Conservation (phyloP, 2,329 filamentous ascomycete genomes). For the Cladosporium sp. region DNA sequence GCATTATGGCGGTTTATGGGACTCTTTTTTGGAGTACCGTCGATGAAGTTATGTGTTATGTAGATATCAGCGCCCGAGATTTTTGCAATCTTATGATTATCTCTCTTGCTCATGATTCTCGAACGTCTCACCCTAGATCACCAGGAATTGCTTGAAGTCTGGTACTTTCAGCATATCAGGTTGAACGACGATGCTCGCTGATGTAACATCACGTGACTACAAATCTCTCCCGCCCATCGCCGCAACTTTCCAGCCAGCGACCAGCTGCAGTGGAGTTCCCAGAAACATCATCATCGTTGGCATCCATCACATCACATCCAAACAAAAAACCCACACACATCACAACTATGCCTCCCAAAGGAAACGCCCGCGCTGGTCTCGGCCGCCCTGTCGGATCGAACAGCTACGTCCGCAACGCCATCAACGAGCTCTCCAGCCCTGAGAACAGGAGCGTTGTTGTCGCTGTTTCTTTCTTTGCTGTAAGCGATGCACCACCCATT, state of each 20-base stretch:
- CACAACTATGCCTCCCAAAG: slow-evolving; percentile 28
- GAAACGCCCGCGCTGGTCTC: slow-evolving; percentile 17
- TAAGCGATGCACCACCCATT: slow-evolving; percentile 34
- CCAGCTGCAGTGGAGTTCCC: background rate
- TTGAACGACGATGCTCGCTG: no score
- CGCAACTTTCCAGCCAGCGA: slow-evolving; percentile 7
- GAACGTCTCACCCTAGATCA: no score
- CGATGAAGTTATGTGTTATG: background rate
- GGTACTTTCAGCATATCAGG: no score
- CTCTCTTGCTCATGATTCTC: background rate
- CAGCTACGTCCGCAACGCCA: slow-evolving; percentile 37
- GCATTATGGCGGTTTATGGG: background rate
- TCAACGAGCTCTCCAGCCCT: slow-evolving; percentile 40
- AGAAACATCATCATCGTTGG: slow-evolving; percentile 9
- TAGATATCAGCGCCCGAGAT: background rate
- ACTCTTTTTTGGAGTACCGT: background rate
- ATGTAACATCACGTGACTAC: background rate
- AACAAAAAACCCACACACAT: slow-evolving; percentile 7
- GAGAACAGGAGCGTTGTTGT: slow-evolving; percentile 49
- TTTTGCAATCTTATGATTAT: background rate
- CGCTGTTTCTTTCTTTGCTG: slow-evolving; percentile 47
- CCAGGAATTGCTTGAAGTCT: no score
- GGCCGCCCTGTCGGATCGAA: slow-evolving; percentile 25
- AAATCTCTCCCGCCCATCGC: background rate
- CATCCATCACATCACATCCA: background rate